Conservation (phyloP, 805 yeast genomes). For the Saturnispora sanitii region DNA sequence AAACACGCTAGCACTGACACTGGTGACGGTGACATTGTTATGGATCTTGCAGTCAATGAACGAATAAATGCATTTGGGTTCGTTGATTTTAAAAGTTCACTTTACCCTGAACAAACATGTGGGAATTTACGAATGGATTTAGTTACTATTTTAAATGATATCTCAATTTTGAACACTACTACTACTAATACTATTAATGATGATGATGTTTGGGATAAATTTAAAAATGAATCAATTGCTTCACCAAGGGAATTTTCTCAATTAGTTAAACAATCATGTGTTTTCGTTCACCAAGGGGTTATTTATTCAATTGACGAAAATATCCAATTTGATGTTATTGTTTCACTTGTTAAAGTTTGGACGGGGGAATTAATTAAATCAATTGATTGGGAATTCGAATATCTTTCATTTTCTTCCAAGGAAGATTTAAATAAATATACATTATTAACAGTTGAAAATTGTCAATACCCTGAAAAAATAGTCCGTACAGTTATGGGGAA, state of each 20-base stretch:
- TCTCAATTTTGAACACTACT: constrained; percentile 32
- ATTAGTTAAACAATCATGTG: neutral
- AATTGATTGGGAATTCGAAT: constrained; percentile 11
- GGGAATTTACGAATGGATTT: neutral
- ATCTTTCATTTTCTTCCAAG: neutral
- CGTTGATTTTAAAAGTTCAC: neutral
- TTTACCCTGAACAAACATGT: neutral
- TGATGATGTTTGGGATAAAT: neutral
- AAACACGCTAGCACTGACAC: too few species aligned
- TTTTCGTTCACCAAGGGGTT: neutral
- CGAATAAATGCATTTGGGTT: neutral
- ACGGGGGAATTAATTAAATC: constrained; percentile 2
- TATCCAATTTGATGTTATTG: neutral
- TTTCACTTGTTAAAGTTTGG: neutral
- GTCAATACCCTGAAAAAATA: too few species aligned
- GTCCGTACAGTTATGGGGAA: too few species aligned
- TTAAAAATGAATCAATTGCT: neutral
- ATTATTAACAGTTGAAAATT: too few species aligned
- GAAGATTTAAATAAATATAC: too few species aligned
- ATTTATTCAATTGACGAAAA: neutral
- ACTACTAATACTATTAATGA: neutral
- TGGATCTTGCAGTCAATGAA: too few species aligned
- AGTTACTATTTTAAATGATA: constrained; percentile 38
- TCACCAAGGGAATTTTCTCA: neutral
- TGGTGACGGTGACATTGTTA: too few species aligned